These are phyloP conservation scores for Aspergillus saccharolyticus DNA, from an alignment of 495 filamentous ascomycete genomes.

Conservation along the genomic window DNA sequence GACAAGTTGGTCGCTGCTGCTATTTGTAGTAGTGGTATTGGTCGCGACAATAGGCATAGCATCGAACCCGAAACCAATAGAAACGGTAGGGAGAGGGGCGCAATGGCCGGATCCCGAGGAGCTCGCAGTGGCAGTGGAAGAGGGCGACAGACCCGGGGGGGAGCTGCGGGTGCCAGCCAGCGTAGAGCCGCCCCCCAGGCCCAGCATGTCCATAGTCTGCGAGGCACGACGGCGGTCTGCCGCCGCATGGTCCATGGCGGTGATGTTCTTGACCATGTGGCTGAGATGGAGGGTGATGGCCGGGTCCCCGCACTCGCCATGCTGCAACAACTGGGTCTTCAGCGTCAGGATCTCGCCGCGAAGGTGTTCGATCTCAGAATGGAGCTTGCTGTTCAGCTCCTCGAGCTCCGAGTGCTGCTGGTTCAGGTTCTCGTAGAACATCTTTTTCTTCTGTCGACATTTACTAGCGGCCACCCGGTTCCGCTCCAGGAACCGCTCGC, in stretches of 20 bases:
- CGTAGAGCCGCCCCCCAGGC: too few species aligned
- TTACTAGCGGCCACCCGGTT: conserved; percentile 84
- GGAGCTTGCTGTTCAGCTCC: conserved; percentile 61
- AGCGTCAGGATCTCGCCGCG: conserved; percentile 44
- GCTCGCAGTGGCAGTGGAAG: not conserved
- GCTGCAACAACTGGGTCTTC: conserved; percentile 54
- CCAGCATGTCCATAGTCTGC: not conserved
- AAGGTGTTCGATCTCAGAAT: conserved; percentile 46
- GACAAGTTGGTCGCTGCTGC: not conserved
- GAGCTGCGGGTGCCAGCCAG: too few species aligned
- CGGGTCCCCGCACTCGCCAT: conserved; percentile 54
- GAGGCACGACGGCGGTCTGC: not conserved
- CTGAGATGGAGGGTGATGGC: conserved; percentile 47
- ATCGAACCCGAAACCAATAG: conserved; percentile 36
- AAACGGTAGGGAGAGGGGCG: not conserved
- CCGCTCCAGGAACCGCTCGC: conserved; percentile 64
- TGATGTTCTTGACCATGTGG: conserved; percentile 40
- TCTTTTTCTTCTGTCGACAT: conserved; percentile 82
- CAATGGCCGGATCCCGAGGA: not conserved
- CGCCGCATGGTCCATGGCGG: conserved; percentile 17
- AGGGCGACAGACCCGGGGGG: not conserved
- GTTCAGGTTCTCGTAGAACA: conserved; percentile 58
- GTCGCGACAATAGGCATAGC: conserved; percentile 26
- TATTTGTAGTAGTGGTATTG: not conserved
- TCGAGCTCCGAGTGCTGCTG: conserved; percentile 29